A percentile compares a stretch with the other conserved stretches of the same genome.
These are phyloP conservation scores for Plasmodium berghei DNA, from an alignment of 169 alveolate genomes.

Conservation along the genomic window DNA sequence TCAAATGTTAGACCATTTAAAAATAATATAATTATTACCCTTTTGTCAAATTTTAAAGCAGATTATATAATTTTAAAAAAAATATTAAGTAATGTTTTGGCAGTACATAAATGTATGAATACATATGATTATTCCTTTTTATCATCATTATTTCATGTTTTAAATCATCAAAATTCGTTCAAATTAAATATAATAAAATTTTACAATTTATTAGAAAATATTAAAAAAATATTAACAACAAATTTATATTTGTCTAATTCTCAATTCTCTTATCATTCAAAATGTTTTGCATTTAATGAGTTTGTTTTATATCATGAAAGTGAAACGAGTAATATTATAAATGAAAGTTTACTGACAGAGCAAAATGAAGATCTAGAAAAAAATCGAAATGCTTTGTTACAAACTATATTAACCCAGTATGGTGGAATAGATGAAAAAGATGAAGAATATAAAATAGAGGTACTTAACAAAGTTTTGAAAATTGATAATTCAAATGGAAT, in stretches of 20 bases:
- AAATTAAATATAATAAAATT: constrained; percentile 61
- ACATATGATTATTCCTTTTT: constrained; percentile 44
- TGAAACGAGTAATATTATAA: constrained; percentile 22
- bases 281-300: constrained; percentile 24
- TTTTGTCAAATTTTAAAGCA: constrained; percentile 74
- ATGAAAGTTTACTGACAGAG: constrained; percentile 17
- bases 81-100: constrained; percentile 30
- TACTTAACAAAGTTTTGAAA: constrained; percentile 18
- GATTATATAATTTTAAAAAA: constrained; percentile 56
- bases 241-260: constrained; percentile 23
- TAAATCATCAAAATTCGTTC: constrained; percentile 73
- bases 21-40: constrained; percentile 55
- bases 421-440: constrained; percentile 5
- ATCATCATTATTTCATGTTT: constrained; percentile 50
- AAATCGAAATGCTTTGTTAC: constrained; percentile 13
- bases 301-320: constrained; percentile 65
- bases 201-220: constrained; percentile 44
- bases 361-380: constrained; percentile 30
- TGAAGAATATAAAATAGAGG: constrained; percentile 18
- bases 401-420: constrained; percentile 15
- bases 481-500: constrained; percentile 59
- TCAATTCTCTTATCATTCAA: constrained; percentile 21
- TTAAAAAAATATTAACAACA: constrained; percentile 23
- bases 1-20: constrained; percentile 71
- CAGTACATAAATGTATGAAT: constrained; percentile 50